phyloP scores from a whole-genome alignment of 306 rosid genomes.

The Lotus japonicus region DNA sequence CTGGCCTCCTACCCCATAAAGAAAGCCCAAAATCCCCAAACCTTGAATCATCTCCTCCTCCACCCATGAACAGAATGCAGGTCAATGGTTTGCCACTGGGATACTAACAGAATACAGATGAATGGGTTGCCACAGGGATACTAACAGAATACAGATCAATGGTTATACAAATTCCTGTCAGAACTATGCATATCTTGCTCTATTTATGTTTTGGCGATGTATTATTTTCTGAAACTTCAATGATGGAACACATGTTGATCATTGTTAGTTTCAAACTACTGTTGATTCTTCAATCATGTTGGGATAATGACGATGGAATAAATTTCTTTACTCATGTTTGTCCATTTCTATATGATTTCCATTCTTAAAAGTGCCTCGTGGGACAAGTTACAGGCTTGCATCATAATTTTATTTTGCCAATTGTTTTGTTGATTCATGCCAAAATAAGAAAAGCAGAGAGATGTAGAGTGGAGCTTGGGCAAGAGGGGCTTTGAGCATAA shows the following conservation, averaged over 20 bases:
- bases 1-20: constrained; percentile 71
- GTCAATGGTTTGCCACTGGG: not conserved
- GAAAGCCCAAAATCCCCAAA: constrained; percentile 66
- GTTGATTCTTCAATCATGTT: constrained; percentile 20
- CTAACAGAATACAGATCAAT: too few species aligned
- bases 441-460: too few species aligned
- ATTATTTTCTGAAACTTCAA: constrained; percentile 23
- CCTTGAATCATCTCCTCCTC: constrained; percentile 73
- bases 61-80: constrained; percentile 31
- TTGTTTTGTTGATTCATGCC: too few species aligned
- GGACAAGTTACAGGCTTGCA: too few species aligned
- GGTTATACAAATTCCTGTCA: not conserved
- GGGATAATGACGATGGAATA: not conserved
- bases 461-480: too few species aligned
- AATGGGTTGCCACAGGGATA: not conserved
- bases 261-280: constrained; percentile 24
- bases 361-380: too few species aligned
- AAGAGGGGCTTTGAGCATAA: too few species aligned
- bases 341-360: not conserved
- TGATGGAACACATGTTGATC: not conserved
- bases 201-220: constrained; percentile 16
- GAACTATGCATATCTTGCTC: constrained; percentile 30
- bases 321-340: not conserved
- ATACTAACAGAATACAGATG: not conserved
- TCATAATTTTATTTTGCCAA: too few species aligned